phyloP scores from a whole-genome alignment of 1,284 basidiomycete genomes.

The Trametes pubescens region DNA sequence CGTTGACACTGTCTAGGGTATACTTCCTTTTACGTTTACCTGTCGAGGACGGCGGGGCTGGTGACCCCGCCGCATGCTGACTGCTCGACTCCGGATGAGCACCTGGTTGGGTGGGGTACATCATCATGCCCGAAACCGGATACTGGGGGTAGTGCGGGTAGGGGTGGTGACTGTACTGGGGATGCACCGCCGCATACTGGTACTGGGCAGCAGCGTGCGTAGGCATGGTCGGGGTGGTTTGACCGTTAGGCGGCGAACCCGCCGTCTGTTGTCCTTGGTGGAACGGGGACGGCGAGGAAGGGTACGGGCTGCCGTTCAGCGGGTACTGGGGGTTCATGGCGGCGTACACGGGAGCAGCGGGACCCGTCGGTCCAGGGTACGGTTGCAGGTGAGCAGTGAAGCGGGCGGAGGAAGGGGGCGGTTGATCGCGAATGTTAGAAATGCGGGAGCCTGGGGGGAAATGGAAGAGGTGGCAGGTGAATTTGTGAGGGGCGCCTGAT shows the following conservation, averaged over 20 bases:
- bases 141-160: constrained; percentile 69
- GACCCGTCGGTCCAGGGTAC: constrained; percentile 50
- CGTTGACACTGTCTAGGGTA: constrained; percentile 46
- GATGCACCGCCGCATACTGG: constrained; percentile 62
- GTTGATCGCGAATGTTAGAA: constrained; percentile 49
- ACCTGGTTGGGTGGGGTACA: constrained; percentile 58
- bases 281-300: constrained; percentile 62
- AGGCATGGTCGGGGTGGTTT: constrained; percentile 52
- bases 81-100: constrained; percentile 40
- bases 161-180: constrained; percentile 52
- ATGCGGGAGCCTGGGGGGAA: constrained; percentile 46
- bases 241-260: constrained; percentile 51
- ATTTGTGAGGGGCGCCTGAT: constrained; percentile 28
- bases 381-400: constrained; percentile 59
- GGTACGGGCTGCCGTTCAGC: constrained; percentile 54
- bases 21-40: constrained; percentile 76
- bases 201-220: constrained; percentile 53
- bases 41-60: constrained; percentile 40
- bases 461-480: constrained; percentile 26
- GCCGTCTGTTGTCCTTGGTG: constrained; percentile 55
- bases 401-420: constrained; percentile 43
- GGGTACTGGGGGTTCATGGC: constrained; percentile 73
- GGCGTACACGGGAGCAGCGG: constrained; percentile 37
- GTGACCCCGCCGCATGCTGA: constrained; percentile 31
- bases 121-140: constrained; percentile 64